Evolutionary conservation across 176 grass and related monocot species (phyloP), one percentile per base, ranked within the genome.

Genomic region (Eragrostis curvula): DNA sequence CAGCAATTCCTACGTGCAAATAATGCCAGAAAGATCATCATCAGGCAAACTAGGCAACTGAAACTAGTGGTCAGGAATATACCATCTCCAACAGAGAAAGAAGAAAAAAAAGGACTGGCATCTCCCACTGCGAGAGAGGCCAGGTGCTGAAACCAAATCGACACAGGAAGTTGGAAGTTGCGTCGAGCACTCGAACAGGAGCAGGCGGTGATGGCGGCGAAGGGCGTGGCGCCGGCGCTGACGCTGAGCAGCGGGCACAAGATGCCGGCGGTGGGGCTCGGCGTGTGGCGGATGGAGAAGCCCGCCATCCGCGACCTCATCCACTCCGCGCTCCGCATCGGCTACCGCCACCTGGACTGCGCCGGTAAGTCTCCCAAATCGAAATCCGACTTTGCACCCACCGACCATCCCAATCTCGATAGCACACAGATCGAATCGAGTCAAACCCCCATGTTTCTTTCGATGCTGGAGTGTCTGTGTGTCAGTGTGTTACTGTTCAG

Each of bases 281-380:
- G 96, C 25, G 92, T 98, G 21, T 98, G 96, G 92, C 86, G 92
- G 84, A 95, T 95, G 96, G 96, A 98, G 25, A 41, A 82, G 59
- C 58, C 81, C 63, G 87, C 84, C 59, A 93, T 98, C 71, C 96
- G 88, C 55, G 67, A 79, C 80, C 92, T 98, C 84, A 69, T 98
- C 81, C 82, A 91, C 76, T 88, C 92, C 72, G 96, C 96, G 48
- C 86, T 98, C 80, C 86, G 88, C 67, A 61, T 93, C n/a, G 96
- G 92, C 25, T 98, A 98, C 82, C 96, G 90, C 81, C 96, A 98
- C 77, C 75, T 98, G 61, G 96, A 98, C 81, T 98, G 96, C 88
- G 92, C 96, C 78, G 95, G 95, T 97, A 83, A 28, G 65, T 39
- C 39, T 60, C 55, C 55, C 9, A 39, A 55, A 10, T 28, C 43